Base-by-base conservation (phyloP, 768 basidiomycete genomes). In the Pulveroboletus frians region DNA sequence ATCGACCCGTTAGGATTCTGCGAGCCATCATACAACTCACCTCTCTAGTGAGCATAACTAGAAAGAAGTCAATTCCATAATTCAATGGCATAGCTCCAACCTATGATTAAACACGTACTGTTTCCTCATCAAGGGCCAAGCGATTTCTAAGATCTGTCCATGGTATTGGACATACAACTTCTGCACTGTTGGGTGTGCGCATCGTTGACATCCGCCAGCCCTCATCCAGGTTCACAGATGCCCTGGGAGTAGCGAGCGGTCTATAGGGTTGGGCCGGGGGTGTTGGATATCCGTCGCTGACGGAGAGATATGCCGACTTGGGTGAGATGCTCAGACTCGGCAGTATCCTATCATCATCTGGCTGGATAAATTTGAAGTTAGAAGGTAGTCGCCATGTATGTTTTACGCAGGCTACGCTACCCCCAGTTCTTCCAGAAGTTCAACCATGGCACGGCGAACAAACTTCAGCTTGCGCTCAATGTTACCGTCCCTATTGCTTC, bases 401-500 rank as follows among this genome's bases (percentile, higher is more conserved):
- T 10, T 15, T 43, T 30, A 13, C 7, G 18, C 20, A 11, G 20
- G 43, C n/a, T 50, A 47, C 37, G 53, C 58, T 57, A 73, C 65
- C 61, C 73, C 71, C 39, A 68, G 65, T 49, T 76, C 73, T 26
- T 71, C 64, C 14, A 78, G 43, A 26, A 80, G 60, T 50, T 73
- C 70, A 34, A 65, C 57, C 46, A 79, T 64, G 13, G 77, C 69
- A 51, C 67, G 72, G 17, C 68, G 62, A 26, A 74, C 63, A 41
- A 73, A 67, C 9, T 49, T 57, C 2, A 67, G 30, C 39, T 69
- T 66, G 47, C 52, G 65, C 17, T 68, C 49, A 41, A 69, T 58
- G 2, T 60, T 66, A 20, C 69, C 70, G 17, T 64, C 59, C 39
- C 70, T 75, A 53, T 62, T 64, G 27, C 51, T 53, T 32, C 60